Evolutionary conservation across 768 basidiomycete genomes (phyloP).

Genomic region (Galerina sulciceps): DNA sequence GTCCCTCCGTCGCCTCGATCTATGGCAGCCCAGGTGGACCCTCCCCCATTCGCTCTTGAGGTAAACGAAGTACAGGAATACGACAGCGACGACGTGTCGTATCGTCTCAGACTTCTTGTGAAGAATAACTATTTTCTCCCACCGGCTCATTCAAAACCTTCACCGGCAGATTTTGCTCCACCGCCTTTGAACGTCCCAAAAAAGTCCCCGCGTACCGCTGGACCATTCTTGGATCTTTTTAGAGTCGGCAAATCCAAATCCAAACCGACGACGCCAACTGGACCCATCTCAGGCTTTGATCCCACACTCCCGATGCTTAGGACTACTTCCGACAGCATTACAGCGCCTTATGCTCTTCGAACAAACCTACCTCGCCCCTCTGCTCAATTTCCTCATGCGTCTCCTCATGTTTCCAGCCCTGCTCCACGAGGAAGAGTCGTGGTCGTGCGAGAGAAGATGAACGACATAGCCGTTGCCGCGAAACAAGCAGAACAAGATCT

Average conservation of each 20-base stretch:
- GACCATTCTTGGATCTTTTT: conserved; percentile 75
- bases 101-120: conserved; percentile 81
- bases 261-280: conserved; percentile 59
- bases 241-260: conserved; percentile 69
- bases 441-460: conserved; percentile 83
- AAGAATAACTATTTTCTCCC: conserved; percentile 90
- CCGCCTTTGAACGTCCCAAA: conserved; percentile 44
- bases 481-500: conserved; percentile 78
- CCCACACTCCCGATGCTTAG: conserved; percentile 52
- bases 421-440: conserved; percentile 64
- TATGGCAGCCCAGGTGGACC: conserved; percentile 43
- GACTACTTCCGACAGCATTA: conserved; percentile 69
- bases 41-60: conserved; percentile 53
- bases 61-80: conserved; percentile 54
- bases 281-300: conserved; percentile 37
- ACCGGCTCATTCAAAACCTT: conserved; percentile 85
- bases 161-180: conserved; percentile 62
- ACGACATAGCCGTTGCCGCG: conserved; percentile 69
- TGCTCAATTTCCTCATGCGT: conserved; percentile 38
- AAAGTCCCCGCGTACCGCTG: conserved; percentile 42
- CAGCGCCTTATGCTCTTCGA: conserved; percentile 39
- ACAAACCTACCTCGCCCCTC: conserved; percentile 39
- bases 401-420: conserved; percentile 30
- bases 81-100: conserved; percentile 80
- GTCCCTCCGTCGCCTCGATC: conserved; percentile 68